Percentiles rank a stretch among this genome's conserved stretches.
These are phyloP conservation scores for Clarireedia paspali DNA, from an alignment of 2,329 filamentous ascomycete genomes.

Conservation along the genomic window DNA sequence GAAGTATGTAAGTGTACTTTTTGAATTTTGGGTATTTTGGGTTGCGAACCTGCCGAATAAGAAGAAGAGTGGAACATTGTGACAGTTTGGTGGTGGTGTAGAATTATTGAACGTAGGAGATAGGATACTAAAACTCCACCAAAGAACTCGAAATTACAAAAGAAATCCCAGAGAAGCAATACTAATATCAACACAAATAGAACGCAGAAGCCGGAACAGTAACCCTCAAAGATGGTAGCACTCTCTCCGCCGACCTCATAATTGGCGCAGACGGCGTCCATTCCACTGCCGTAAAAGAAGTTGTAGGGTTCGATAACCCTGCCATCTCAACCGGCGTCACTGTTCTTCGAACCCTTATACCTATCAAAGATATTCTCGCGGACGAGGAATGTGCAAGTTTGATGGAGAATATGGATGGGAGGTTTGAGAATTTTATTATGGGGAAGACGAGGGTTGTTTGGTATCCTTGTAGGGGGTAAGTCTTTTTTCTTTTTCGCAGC, in stretches of 20 bases:
- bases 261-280: constrained; percentile 48
- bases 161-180: no score
- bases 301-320: not conserved
- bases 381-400: constrained; percentile 32
- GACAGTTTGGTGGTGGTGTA: not conserved
- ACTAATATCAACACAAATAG: not conserved
- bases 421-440: constrained; percentile 33
- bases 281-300: not conserved
- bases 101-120: no score
- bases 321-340: constrained; percentile 13
- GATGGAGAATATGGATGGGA: constrained; percentile 20
- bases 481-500: constrained; percentile 33
- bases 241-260: constrained; percentile 40
- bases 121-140: constrained; percentile 3
- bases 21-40: not conserved
- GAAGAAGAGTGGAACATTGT: not conserved
- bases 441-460: constrained; percentile 36
- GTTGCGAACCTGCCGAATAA: constrained; percentile 20
- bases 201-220: constrained; percentile 30
- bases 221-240: constrained; percentile 38
- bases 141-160: not conserved
- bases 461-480: constrained; percentile 41
- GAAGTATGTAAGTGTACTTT: constrained; percentile 12
- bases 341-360: constrained; percentile 21
- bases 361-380: constrained; percentile 19